Evolutionary conservation across 2,329 filamentous ascomycete species (phyloP), one percentile per base, ranked within the genome.

Genomic region (Albifimbria verrucaria): DNA sequence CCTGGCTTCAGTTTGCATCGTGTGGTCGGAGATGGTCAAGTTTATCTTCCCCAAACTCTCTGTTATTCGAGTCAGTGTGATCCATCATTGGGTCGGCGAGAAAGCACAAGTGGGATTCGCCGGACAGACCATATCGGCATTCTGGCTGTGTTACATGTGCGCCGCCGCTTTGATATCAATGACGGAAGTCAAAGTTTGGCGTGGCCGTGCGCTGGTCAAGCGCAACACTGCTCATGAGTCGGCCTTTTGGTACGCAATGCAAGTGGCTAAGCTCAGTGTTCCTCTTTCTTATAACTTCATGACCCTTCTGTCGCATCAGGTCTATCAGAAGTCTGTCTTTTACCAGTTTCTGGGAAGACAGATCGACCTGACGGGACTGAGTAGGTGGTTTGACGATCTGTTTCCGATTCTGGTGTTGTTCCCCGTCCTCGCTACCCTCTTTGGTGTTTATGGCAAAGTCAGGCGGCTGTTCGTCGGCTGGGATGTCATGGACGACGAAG

Each of bases 61-160:
- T 1, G 78, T 88, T 57, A 82, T 86, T 60, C 78, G 77, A 48
- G 74, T 85, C 56, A 85, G 80, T 4, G 86, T 92, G 3, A 80
- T 91, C n/a, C 87, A 90, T 62, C 89, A 92, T 58, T 87, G 87
- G 67, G 81, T 83, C 32, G 84, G 85, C 41, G 82, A 86, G 11
- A 83, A 84, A 52, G 87, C 87, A 23, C 85, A 89, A 52, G 86
- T 97, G 56, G 90, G 90, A 18, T 92, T 97, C 61, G 88, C 87
- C 2, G 91, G 92, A 4, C 94, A 99, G 68, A 69, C 92, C 44
- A 87, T 93, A 48, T 89, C 93, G 1, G 87, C 91, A 2, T 76
- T 85, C 15, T 99, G 94, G 94, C 87, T 99, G 55, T 79, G 92
- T 53, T 99, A 99, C 76, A 99, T 99, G 94, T 96, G 90, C 68